Conservation (phyloP, 1,139 yeast genomes). For the Taphrina flavorubra region DNA sequence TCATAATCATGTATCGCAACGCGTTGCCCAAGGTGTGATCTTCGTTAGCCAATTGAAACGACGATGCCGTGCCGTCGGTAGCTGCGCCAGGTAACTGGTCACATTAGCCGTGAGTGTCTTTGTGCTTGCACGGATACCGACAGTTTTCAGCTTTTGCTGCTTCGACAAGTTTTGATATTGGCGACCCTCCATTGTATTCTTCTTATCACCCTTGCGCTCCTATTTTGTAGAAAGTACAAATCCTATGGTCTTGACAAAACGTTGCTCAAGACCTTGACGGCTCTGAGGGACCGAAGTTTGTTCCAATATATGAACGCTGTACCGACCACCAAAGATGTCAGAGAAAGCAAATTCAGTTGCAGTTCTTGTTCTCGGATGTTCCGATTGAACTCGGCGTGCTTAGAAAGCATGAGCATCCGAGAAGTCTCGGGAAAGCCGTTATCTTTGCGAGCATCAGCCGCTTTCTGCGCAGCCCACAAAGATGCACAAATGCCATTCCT, state of each 20-base stretch:
- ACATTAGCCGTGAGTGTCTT: constrained; percentile 5
- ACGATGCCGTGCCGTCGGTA: constrained; percentile 93
- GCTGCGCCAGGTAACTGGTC: constrained; percentile 79
- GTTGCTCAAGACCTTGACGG: no score
- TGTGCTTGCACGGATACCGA: neutral
- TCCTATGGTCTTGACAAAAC: no score
- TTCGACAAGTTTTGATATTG: constrained; percentile 34
- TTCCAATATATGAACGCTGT: no score
- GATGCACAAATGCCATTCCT: neutral
- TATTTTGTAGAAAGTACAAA: neutral
- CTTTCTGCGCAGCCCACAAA: constrained; percentile 1
- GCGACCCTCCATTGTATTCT: constrained; percentile 35
- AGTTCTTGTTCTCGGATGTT: neutral
- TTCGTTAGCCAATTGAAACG: constrained; percentile 89
- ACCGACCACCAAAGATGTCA: neutral
- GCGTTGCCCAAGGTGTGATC: constrained; percentile 97
- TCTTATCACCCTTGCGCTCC: neutral
- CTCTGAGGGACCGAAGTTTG: no score
- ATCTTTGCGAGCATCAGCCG: constrained; percentile 7
- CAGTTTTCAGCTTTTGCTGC: constrained; percentile 35
- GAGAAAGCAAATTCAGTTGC: neutral
- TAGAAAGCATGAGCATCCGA: neutral
- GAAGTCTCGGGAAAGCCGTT: constrained; percentile 6
- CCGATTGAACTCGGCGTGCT: neutral
- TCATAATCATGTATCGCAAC: constrained; percentile 90